Evolutionary conservation across 148 eudicot genomes (phyloP).

Genomic region (Rhododendron ferrugineum): DNA sequence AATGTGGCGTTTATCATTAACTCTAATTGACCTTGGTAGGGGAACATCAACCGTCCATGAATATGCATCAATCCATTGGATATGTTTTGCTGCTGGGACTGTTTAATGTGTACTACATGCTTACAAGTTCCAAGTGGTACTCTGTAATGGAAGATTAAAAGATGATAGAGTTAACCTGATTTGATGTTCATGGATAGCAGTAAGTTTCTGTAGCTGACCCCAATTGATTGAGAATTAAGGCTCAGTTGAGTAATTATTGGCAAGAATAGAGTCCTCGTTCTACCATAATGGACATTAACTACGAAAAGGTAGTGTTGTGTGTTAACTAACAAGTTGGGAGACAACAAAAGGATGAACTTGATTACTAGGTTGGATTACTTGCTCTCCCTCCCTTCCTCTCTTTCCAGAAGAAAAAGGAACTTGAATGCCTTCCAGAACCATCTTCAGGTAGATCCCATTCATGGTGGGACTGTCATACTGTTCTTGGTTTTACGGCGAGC

Average conservation of each 20-base stretch:
- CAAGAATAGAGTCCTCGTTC: not conserved
- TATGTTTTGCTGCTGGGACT: not conserved
- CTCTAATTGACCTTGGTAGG: not conserved
- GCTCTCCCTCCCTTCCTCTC: not conserved
- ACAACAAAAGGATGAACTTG: not conserved
- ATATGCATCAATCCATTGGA: not conserved
- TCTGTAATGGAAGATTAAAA: not conserved
- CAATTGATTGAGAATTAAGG: not conserved
- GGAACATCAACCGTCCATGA: not conserved
- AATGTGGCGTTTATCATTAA: not conserved
- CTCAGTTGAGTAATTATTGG: not conserved
- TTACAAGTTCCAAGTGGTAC: not conserved
- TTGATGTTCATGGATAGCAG: not conserved
- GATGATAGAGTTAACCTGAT: not conserved
- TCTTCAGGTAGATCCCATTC: not conserved
- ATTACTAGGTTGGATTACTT: not conserved
- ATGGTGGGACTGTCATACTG: not conserved
- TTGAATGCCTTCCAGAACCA: not conserved
- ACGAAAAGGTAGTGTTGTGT: not conserved
- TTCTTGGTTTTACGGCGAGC: not conserved
- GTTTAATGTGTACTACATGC: not conserved
- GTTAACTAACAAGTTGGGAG: not conserved
- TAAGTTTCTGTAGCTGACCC: not conserved
- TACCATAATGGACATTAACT: not conserved
- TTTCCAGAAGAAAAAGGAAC: not conserved